Evolutionary conservation across 1,139 yeast species (phyloP).

Genomic region (Scheffersomyces stambukii): DNA sequence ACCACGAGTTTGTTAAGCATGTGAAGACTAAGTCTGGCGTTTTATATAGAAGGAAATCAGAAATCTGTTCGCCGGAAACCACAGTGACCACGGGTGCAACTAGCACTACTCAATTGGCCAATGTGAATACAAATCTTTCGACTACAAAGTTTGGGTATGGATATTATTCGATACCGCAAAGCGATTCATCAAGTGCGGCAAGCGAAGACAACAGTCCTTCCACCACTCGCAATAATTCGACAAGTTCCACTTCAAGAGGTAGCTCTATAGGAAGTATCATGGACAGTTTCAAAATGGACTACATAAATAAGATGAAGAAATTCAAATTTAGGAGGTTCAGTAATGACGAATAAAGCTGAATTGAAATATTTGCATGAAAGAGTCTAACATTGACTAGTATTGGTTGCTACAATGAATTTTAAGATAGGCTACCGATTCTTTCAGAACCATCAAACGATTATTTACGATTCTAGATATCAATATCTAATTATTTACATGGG

Average conservation of each 20-base stretch:
- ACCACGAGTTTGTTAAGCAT: constrained; percentile 10
- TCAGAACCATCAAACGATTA: too few relatives aligned
- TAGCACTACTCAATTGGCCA: constrained; percentile 3
- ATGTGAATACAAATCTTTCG: constrained; percentile 1
- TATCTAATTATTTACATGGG: too few relatives aligned
- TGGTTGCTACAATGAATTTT: too few relatives aligned
- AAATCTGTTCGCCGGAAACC: not conserved
- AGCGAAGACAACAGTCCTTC: constrained; percentile 1
- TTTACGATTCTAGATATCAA: too few relatives aligned
- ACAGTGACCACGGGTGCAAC: constrained; percentile 1
- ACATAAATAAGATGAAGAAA: constrained; percentile 9
- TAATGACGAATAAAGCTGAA: too few relatives aligned
- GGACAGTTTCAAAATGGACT: constrained; percentile 8
- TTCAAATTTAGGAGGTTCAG: constrained; percentile 9
- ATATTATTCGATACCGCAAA: constrained; percentile 11
- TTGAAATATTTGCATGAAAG: too few relatives aligned
- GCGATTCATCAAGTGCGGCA: constrained; percentile 3
- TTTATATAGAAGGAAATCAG: constrained; percentile 1
- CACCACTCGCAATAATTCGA: constrained; percentile 8
- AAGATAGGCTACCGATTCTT: too few relatives aligned
- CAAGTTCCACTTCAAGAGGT: constrained; percentile 7
- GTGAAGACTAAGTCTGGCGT: constrained; percentile 1
- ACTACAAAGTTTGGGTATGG: constrained; percentile 8
- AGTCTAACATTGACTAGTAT: too few relatives aligned
- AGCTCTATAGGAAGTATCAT: constrained; percentile 7